Base-by-base conservation (phyloP, 805 yeast species). In the Torulaspora delbrueckii region DNA sequence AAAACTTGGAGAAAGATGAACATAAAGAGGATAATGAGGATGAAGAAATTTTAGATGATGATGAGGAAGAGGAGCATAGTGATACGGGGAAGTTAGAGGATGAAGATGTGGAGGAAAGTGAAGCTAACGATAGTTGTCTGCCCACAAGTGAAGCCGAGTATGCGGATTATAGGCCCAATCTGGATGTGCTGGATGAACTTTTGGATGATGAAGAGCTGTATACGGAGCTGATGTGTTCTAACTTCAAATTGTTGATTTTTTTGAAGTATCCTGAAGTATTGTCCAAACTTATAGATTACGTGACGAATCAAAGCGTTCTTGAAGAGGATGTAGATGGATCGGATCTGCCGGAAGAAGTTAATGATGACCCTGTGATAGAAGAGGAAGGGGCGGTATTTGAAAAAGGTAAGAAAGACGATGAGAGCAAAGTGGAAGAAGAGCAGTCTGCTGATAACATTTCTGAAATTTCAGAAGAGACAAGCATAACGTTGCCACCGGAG, bases 261-360 rank as follows among this genome's bases (percentile, higher is more conserved):
- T 71, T 93, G 45, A 75, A 91, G 51, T 86, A 86, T 59, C 89
- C 93, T 12, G 85, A 81, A 43, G 79, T 87, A 12, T 64, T 91
- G 48, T 75, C 72, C 42, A 78, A 79, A 46, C 74, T 91, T 47
- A 79, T 91, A 25, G 79, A 82, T 32, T 81, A 79, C 56, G 76
- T 89, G 34, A 79, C 80, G 10, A 62, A 65, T 16, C 74, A 69
- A 32, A 61, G 59, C n/a, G 58, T 66, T 23, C 59, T 62, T 16
- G 55, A 52, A 31, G 64, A 61, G 19, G 57, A 54, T 8, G 48
- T 46, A 10, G 61, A 46, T 22, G 57, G 47, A 52, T 42, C 45
- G 3, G 44, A 40, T 8, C 34, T 49, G 25, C 43, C 50, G 27
- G 47, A 48, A 26, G 52, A 48, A 10, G 39, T 43, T 3, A 31